Percentiles rank a stretch among this genome's conserved stretches.
These are phyloP conservation scores for Amanita pallidorosea DNA, from an alignment of 768 basidiomycete species.

Conservation along the genomic window DNA sequence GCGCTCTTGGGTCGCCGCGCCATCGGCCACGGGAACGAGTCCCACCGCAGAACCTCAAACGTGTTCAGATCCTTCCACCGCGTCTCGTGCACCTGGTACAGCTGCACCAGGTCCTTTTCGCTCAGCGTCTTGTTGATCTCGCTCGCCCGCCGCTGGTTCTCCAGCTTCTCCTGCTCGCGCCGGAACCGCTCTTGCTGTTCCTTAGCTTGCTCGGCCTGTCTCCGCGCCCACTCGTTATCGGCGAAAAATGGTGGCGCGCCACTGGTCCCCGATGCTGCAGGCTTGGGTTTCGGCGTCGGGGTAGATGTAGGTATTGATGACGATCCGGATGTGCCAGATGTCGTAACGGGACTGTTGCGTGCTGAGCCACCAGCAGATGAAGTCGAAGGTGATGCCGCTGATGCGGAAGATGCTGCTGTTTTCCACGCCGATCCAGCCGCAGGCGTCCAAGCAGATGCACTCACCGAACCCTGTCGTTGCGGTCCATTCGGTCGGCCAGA, in stretches of 20 bases:
- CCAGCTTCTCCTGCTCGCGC: conserved; percentile 52
- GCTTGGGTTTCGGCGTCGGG: conserved; percentile 12
- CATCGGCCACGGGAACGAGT: conserved; percentile 68
- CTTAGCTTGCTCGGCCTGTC: conserved; percentile 51
- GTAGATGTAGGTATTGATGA: conserved; percentile 16
- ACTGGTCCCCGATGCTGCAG: conserved; percentile 3
- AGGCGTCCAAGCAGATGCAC: conserved; percentile 10
- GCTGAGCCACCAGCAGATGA: conserved; percentile 14
- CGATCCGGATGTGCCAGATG: conserved; percentile 13
- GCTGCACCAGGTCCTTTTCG: conserved; percentile 43
- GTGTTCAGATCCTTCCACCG: conserved; percentile 43
- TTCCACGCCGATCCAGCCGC: conserved; percentile 12
- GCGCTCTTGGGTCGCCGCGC: conserved; percentile 42
- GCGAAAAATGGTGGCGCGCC: conserved; percentile 11
- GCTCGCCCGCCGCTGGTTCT: conserved; percentile 43
- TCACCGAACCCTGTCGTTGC: conserved; percentile 9
- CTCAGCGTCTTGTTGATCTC: conserved; percentile 22
- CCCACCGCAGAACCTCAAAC: conserved; percentile 42
- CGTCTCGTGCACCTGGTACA: conserved; percentile 52
- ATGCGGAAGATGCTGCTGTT: conserved; percentile 16
- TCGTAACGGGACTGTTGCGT: conserved; percentile 12
- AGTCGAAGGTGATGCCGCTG: conserved; percentile 13
- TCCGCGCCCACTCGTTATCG: conserved; percentile 52
- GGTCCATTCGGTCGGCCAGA: conserved; percentile 13
- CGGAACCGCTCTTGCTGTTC: conserved; percentile 63